A percentile compares a stretch with the other conserved stretches of the same genome.
Conservation (phyloP, 1,284 basidiomycete genomes). For the Rhodotorula sp. region DNA sequence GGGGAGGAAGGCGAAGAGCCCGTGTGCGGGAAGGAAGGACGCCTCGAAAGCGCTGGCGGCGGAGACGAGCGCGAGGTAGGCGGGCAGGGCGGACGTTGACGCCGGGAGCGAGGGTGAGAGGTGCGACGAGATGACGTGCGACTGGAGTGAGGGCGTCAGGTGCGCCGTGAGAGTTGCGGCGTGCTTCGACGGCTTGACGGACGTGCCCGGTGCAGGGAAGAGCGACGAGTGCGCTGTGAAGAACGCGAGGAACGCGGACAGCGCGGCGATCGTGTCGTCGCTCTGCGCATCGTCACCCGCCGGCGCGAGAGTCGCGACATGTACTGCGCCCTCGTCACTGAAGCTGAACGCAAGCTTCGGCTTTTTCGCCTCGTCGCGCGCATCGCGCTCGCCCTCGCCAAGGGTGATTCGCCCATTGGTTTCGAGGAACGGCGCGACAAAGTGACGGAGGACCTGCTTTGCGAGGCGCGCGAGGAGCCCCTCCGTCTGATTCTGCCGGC, state of each 20-base stretch:
- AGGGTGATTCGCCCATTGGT: neutral
- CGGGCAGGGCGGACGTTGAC: slow-evolving; percentile 11
- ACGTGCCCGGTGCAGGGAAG: neutral
- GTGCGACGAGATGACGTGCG: slow-evolving; percentile 34
- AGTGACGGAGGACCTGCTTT: slow-evolving; percentile 28
- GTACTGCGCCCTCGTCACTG: neutral
- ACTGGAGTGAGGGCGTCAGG: slow-evolving; percentile 37
- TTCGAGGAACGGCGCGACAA: slow-evolving; percentile 39
- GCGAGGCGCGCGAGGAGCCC: slow-evolving; percentile 25
- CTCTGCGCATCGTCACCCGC: neutral
- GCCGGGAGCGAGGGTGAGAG: slow-evolving; percentile 32
- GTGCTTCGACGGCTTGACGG: slow-evolving; percentile 15
- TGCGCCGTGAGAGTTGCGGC: slow-evolving; percentile 29
- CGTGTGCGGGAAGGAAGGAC: slow-evolving; percentile 14
- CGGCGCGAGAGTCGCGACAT: neutral
- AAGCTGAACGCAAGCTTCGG: neutral
- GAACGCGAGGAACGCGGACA: slow-evolving; percentile 33
- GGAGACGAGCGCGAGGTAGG: slow-evolving; percentile 24
- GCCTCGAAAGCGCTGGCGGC: slow-evolving; percentile 27
- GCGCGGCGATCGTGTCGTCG: slow-evolving; percentile 7
- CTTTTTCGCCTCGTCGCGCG: neutral
- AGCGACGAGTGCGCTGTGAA: slow-evolving; percentile 32
- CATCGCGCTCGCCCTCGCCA: neutral
- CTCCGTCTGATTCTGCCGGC: slow-evolving; percentile 18
- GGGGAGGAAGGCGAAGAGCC: slow-evolving; percentile 38